Base-by-base conservation (phyloP, 2,329 filamentous ascomycete genomes). In the Aspergillus ruber region DNA sequence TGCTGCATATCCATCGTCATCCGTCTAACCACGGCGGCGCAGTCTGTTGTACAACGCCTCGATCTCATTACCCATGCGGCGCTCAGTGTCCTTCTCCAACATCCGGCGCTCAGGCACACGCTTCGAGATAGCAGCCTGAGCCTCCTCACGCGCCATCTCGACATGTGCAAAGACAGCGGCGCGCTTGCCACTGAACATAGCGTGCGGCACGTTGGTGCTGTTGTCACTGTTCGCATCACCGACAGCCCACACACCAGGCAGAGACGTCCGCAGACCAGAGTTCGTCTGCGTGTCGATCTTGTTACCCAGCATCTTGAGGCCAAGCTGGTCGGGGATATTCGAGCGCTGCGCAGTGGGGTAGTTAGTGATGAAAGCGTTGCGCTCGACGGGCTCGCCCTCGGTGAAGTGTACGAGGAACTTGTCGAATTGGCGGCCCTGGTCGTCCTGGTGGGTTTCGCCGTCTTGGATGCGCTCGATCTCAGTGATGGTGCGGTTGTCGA, bases 191-290 rank as follows among this genome's bases (percentile, higher is more conserved):
- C 68, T 77, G 56, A 70, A 83, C 56, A 84, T 72, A 0, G 81
- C 81, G 51, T 83, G 80, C 0, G 79, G 79, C 0, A 83, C 74
- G 52, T 83, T 84, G 3, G 79, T 82, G 7, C 71, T 67, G n/a
- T 76, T 75, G 45, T 83, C 80, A 27, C 73, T 74, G 62, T 83
- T 84, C 10, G 75, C 75, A 52, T 84, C 81, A 0, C 81, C 81
- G 17, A 83, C 62, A 4, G 77, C 80, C 54, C 76, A 83, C 0
- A 83, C 73, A 1, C 79, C 79, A 0, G 65, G 57, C 3, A 81
- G 56, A 45, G 74, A 83, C 0, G 80, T 82, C 10, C 36, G 36
- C 15, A 39, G 17, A 20, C 36, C 36, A 39, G 36, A 18, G 36
- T 39, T 39, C 15, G 25, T 33, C 25, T 32, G 29, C 7, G n/a